Base-by-base conservation (phyloP, 306 rosid species). In the Amphicarpaea edgeworthii region DNA sequence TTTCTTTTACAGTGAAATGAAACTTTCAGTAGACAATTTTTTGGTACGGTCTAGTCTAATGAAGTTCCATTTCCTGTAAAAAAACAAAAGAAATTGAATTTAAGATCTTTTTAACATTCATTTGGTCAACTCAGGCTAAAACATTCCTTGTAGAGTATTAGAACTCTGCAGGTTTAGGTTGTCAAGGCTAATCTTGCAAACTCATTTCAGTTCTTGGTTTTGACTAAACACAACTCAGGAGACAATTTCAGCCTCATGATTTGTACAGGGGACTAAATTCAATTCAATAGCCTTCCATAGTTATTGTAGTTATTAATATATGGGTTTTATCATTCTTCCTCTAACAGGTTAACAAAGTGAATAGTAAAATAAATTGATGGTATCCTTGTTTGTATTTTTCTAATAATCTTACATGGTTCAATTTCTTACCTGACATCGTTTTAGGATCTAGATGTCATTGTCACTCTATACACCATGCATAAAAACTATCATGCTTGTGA, bases 241-340 rank as follows among this genome's bases (percentile, higher is more conserved):
- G 16, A 34, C 62, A 55, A 55, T 55, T 55, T 55, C 62, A 54
- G 30, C 61, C 8, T 11, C 32, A 23, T 54, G n/a, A 54, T 54
- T 54, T 17, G 58, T 51, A 19, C 0, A 21, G 6, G 28, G 28
- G 9, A 23, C n/a, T n/a, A n/a, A n/a, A 24, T 4, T 55, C 1
- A 16, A 21, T 15, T 60, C 43, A 15, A 14, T 32, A 30, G 32
- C n/a, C 43, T 60, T 15, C 42, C 24, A 7, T n/a, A 3, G 20
- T 30, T 30, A 30, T 30, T 30, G 0, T n/a, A 30, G 7, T 61
- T 3, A 61, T n/a, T 30, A 14, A 60, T 30, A 30, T 60, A 1
- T 32, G 15, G 16, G 26, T 63, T 63, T 26, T 38, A 3, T 7
- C 46, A 17, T 37, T 63, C 28, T 34, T 6, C 64, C 20, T 11